Evolutionary conservation across 202 grass and related monocot genomes (phyloP).

Genomic region (Eragrostis tef): DNA sequence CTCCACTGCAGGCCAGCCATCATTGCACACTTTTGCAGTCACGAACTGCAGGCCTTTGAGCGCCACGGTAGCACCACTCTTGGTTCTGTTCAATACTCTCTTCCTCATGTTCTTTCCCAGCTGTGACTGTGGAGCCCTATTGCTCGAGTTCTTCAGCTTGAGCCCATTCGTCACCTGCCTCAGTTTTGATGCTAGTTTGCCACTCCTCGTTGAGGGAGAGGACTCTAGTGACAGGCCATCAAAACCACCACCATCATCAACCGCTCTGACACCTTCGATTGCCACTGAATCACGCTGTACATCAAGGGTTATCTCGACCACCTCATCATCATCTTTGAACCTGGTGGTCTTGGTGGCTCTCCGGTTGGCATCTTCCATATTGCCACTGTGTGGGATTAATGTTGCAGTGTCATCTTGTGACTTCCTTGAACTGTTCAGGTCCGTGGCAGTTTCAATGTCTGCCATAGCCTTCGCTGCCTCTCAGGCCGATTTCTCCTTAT

Average conservation of each 20-base stretch:
- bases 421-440: slow-evolving; percentile 39
- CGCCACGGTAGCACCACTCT: slow-evolving; percentile 66
- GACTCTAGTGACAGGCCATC: slow-evolving; percentile 41
- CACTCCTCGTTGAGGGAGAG: slow-evolving; percentile 49
- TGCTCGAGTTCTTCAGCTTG: slow-evolving; percentile 55
- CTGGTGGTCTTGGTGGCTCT: slow-evolving; percentile 55
- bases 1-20: slow-evolving; percentile 79
- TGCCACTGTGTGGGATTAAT: slow-evolving; percentile 62
- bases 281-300: slow-evolving; percentile 60
- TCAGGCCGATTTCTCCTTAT: slow-evolving; percentile 15
- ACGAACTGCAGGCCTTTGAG: slow-evolving; percentile 81
- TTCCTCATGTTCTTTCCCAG: slow-evolving; percentile 41
- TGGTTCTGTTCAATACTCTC: slow-evolving; percentile 62
- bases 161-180: slow-evolving; percentile 62
- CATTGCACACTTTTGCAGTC: slow-evolving; percentile 63
- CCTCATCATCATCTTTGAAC: slow-evolving; percentile 76
- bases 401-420: slow-evolving; percentile 53
- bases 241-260: slow-evolving; percentile 44
- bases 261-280: slow-evolving; percentile 63
- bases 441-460: slow-evolving; percentile 30
- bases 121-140: slow-evolving; percentile 30
- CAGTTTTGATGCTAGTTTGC: slow-evolving; percentile 60
- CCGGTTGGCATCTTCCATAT: slow-evolving; percentile 51
- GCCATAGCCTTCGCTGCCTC: slow-evolving; percentile 34
- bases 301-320: slow-evolving; percentile 77